Evolutionary conservation across 1,139 yeast genomes (phyloP).

Genomic region (Yamadazyma aaseri): DNA sequence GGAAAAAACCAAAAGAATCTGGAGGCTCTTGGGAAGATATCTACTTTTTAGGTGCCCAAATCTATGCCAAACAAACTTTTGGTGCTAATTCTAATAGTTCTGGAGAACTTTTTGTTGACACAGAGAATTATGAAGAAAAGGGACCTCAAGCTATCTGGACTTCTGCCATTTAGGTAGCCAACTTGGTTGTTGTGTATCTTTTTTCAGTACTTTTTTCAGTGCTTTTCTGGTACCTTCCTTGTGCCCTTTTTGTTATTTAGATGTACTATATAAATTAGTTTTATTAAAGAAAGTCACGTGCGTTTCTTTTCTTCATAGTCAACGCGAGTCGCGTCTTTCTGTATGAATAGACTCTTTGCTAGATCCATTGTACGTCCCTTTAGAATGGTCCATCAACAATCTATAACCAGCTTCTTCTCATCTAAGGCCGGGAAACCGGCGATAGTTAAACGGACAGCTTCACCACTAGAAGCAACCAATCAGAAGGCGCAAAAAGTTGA

Average conservation of each 20-base stretch:
- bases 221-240: no score
- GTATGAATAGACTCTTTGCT: constrained; percentile 6
- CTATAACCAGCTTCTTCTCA: constrained; percentile 33
- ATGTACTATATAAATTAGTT: neutral
- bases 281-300: neutral
- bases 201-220: no score
- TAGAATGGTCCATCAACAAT: constrained; percentile 38
- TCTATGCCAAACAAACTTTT: constrained; percentile 82
- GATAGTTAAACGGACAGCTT: neutral
- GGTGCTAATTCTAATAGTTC: constrained; percentile 56
- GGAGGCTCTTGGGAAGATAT: constrained; percentile 70
- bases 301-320: neutral
- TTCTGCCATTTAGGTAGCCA: constrained; percentile 18
- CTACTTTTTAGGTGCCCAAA: constrained; percentile 83
- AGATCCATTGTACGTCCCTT: constrained; percentile 1
- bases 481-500: neutral
- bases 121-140: constrained; percentile 69
- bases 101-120: constrained; percentile 67
- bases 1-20: constrained; percentile 68
- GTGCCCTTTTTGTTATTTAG: neutral
- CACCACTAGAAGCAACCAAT: neutral
- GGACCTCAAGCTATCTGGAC: constrained; percentile 76
- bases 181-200: no score
- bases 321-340: constrained; percentile 4
- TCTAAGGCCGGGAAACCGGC: constrained; percentile 3